Evolutionary conservation across 805 yeast genomes (phyloP).

Genomic region (Candida chilensis): DNA sequence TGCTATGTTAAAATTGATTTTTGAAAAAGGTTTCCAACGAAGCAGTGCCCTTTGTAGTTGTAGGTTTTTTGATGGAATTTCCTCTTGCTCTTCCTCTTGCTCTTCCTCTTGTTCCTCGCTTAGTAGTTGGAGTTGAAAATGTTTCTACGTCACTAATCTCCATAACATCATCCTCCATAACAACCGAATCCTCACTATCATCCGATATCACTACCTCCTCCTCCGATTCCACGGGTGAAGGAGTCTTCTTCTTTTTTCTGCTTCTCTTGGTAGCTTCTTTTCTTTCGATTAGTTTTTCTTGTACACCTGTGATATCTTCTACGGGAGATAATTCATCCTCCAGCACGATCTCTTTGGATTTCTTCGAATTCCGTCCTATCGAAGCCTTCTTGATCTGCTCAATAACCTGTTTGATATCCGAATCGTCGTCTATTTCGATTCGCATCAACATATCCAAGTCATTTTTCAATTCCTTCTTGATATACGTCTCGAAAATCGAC

Average conservation of each 20-base stretch:
- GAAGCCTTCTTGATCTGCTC: slow-evolving; percentile 23
- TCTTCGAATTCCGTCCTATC: background rate
- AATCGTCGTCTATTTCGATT: slow-evolving; percentile 30
- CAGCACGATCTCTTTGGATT: background rate
- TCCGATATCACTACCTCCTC: too few species aligned
- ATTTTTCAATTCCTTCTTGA: slow-evolving; percentile 43
- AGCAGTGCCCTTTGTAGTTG: too few species aligned
- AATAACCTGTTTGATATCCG: slow-evolving; percentile 34
- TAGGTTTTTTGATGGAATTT: background rate
- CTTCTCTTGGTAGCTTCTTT: background rate
- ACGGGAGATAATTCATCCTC: background rate
- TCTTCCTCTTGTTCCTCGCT: slow-evolving; percentile 2
- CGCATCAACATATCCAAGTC: slow-evolving; percentile 41
- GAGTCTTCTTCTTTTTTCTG: background rate
- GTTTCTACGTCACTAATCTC: background rate
- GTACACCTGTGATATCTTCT: background rate
- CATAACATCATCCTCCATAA: background rate
- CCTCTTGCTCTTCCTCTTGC: slow-evolving; percentile 2
- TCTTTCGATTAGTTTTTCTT: slow-evolving; percentile 1
- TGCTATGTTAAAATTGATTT: too few species aligned
- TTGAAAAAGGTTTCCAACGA: too few species aligned
- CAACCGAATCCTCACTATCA: too few species aligned
- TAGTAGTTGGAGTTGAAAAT: background rate
- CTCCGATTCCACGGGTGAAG: too few species aligned
- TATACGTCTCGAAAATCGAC: slow-evolving; percentile 53